phyloP scores from a whole-genome alignment of 208 protist species.

The Plasmodiophora brassicae region DNA sequence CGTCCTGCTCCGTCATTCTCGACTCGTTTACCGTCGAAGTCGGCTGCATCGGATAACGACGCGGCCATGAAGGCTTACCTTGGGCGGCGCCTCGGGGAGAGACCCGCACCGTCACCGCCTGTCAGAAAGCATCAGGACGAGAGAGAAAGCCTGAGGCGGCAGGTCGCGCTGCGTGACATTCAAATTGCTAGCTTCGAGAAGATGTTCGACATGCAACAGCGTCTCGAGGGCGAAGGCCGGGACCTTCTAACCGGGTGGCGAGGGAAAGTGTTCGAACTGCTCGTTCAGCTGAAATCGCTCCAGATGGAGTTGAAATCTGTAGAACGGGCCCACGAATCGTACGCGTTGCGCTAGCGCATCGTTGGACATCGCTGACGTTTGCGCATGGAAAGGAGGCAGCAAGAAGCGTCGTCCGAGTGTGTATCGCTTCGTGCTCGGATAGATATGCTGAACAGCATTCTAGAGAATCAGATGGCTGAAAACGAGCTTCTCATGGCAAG shows the following conservation, averaged over 20 bases:
- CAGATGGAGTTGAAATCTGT: too few relatives aligned
- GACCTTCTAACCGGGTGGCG: not conserved
- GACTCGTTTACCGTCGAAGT: too few relatives aligned
- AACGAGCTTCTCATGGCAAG: not conserved
- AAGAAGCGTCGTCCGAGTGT: not conserved
- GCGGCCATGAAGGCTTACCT: too few relatives aligned
- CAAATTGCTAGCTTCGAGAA: constrained; percentile 26
- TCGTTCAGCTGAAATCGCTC: constrained; percentile 7
- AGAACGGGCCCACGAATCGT: too few relatives aligned
- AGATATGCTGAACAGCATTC: not conserved
- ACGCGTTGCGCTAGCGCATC: too few relatives aligned
- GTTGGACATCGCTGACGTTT: too few relatives aligned
- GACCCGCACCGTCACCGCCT: too few relatives aligned
- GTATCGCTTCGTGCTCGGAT: not conserved
- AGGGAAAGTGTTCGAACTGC: constrained; percentile 1
- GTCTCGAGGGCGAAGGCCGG: not conserved
- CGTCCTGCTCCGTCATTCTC: too few relatives aligned
- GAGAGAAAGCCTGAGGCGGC: not conserved
- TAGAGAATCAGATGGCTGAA: not conserved
- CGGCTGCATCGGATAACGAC: too few relatives aligned
- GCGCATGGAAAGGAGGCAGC: not conserved
- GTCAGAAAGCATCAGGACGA: not conserved
- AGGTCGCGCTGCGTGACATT: not conserved
- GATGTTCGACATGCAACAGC: not conserved
- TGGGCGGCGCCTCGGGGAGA: too few relatives aligned